Conservation (phyloP, 495 filamentous ascomycete species). For the Lineolata rhizophorae region DNA sequence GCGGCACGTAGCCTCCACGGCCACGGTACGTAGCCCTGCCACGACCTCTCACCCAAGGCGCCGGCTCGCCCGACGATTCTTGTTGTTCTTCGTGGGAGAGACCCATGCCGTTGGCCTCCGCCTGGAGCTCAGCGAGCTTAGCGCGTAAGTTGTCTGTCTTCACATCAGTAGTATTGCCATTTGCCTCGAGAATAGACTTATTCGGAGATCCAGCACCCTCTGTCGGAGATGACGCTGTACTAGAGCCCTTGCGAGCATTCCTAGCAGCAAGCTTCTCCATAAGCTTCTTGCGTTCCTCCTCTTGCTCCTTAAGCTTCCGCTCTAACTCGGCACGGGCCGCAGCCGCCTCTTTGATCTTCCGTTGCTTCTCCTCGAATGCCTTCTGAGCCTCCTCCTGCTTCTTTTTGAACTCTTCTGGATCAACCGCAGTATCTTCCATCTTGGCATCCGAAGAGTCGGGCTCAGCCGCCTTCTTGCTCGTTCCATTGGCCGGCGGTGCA, state of each 20-base stretch:
- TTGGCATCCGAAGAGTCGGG: slow-evolving; percentile 3
- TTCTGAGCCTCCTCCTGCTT: slow-evolving; percentile 66
- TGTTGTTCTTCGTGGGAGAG: slow-evolving; percentile 43
- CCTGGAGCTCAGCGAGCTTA: slow-evolving; percentile 63
- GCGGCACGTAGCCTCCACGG: slow-evolving; percentile 5
- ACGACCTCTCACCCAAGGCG: slow-evolving; percentile 15
- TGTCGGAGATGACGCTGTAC: slow-evolving; percentile 5
- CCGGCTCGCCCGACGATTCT: no score
- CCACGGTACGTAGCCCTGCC: slow-evolving; percentile 19
- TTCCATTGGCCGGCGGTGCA: slow-evolving; percentile 3
- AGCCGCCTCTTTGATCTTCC: slow-evolving; percentile 53
- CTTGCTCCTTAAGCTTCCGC: slow-evolving; percentile 46
- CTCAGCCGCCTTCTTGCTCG: neutral
- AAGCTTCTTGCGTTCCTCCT: slow-evolving; percentile 53
- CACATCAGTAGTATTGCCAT: slow-evolving; percentile 28
- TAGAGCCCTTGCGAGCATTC: slow-evolving; percentile 7
- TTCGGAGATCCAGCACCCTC: slow-evolving; percentile 17
- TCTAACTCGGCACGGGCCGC: slow-evolving; percentile 50
- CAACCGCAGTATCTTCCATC: slow-evolving; percentile 33
- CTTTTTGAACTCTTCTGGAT: slow-evolving; percentile 54
- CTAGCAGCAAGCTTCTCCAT: slow-evolving; percentile 37
- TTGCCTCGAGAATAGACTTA: slow-evolving; percentile 8
- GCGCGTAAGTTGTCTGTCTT: slow-evolving; percentile 51
- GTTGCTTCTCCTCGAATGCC: slow-evolving; percentile 50
- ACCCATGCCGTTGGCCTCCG: slow-evolving; percentile 62